These are phyloP conservation scores for Plenodomus tracheiphilus DNA, from an alignment of 2,329 filamentous ascomycete genomes.

Conservation along the genomic window DNA sequence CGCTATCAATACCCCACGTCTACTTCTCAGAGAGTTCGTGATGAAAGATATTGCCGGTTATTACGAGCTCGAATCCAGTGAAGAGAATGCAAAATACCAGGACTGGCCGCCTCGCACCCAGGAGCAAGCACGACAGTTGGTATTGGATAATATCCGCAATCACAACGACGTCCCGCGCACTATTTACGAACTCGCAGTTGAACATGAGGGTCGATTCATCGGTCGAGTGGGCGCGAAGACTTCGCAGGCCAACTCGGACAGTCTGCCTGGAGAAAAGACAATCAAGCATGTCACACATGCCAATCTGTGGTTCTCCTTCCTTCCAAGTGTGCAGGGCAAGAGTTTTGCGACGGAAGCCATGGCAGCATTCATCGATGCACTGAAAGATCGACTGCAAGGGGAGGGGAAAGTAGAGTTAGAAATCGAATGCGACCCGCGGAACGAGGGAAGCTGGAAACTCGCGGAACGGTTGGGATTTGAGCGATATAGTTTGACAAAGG, in stretches of 20 bases:
- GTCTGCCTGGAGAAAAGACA: slow-evolving; percentile 3
- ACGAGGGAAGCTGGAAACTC: slow-evolving; percentile 32
- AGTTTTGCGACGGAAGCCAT: slow-evolving; percentile 40
- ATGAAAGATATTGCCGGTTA: slow-evolving; percentile 23
- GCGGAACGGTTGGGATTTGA: slow-evolving; percentile 37
- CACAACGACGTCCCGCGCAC: slow-evolving; percentile 16
- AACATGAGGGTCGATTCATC: slow-evolving; percentile 23
- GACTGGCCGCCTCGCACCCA: slow-evolving; percentile 25
- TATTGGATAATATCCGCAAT: slow-evolving; percentile 22
- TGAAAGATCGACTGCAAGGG: slow-evolving; percentile 12
- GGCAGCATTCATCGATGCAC: slow-evolving; percentile 24
- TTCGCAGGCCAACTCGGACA: slow-evolving; percentile 7
- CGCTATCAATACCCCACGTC: slow-evolving; percentile 23
- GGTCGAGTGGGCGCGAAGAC: slow-evolving; percentile 34
- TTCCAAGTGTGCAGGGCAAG: slow-evolving; percentile 26
- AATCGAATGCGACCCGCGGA: slow-evolving; percentile 44
- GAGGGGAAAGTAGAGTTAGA: slow-evolving; percentile 25
- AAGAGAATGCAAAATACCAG: slow-evolving; percentile 35
- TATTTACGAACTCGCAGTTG: slow-evolving; percentile 37
- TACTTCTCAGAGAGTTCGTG: slow-evolving; percentile 34
- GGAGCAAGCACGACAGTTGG: slow-evolving; percentile 22
- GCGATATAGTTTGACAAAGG: slow-evolving; percentile 28
- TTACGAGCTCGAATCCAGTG: slow-evolving; percentile 27
- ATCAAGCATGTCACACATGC: slow-evolving; percentile 16
- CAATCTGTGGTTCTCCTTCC: slow-evolving; percentile 38